These are phyloP conservation scores for Exophiala oligosperma DNA, from an alignment of 2,329 filamentous ascomycete genomes.

Conservation along the genomic window DNA sequence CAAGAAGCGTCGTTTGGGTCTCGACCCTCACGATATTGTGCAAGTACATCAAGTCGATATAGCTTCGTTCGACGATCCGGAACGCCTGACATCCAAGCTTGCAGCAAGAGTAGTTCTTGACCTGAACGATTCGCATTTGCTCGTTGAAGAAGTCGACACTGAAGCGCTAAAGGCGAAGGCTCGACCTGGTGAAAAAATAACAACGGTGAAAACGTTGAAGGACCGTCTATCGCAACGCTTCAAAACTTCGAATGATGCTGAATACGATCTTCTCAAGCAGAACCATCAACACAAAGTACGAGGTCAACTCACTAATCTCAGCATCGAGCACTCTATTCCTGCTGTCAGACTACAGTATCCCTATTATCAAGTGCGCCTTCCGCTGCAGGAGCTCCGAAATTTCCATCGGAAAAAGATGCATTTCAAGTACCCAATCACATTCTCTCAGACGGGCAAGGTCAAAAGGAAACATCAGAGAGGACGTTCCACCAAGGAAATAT, in stretches of 20 bases:
- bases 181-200: slow-evolving; percentile 36
- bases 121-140: slow-evolving; percentile 80
- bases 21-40: slow-evolving; percentile 46
- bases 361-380: slow-evolving; percentile 87
- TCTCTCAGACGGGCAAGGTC: slow-evolving; percentile 66
- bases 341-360: slow-evolving; percentile 90
- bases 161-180: slow-evolving; percentile 56
- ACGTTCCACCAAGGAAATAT: slow-evolving; percentile 75
- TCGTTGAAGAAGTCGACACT: slow-evolving; percentile 75
- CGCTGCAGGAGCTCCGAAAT: slow-evolving; percentile 69
- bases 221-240: slow-evolving; percentile 74
- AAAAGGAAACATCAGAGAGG: slow-evolving; percentile 84
- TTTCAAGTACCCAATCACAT: slow-evolving; percentile 67
- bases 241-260: slow-evolving; percentile 94
- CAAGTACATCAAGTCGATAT: slow-evolving; percentile 60
- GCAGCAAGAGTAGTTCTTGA: slow-evolving; percentile 81
- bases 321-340: slow-evolving; percentile 92
- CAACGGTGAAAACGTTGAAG: slow-evolving; percentile 59
- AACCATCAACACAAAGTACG: slow-evolving; percentile 96
- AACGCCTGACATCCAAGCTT: slow-evolving; percentile 68
- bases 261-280: slow-evolving; percentile 93
- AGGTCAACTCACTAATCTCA: slow-evolving; percentile 84
- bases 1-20: slow-evolving; percentile 66
- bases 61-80: slow-evolving; percentile 78
- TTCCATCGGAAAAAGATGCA: slow-evolving; percentile 81